phyloP scores from a whole-genome alignment of 2,329 filamentous ascomycete genomes.

The Mycogone perniciosa region DNA sequence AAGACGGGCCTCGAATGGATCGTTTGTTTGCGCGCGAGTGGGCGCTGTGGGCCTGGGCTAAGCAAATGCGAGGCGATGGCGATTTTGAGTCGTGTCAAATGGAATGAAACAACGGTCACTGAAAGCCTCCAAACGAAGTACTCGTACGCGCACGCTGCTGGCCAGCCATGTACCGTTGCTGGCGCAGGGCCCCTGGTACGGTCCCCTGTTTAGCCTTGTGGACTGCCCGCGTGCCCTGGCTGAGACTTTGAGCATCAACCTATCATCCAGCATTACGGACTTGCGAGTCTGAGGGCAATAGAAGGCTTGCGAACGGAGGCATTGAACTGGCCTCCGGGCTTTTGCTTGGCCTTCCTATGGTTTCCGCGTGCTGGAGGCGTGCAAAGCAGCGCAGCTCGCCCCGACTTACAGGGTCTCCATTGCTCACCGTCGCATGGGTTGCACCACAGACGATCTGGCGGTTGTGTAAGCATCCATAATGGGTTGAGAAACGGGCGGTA shows the following conservation, averaged over 20 bases:
- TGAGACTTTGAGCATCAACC: conserved; percentile 9
- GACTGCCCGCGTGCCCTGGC: conserved; percentile 9
- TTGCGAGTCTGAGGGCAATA: not conserved
- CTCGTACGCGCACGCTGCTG: conserved; percentile 11
- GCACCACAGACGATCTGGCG: conserved; percentile 12
- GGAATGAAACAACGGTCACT: conserved; percentile 5
- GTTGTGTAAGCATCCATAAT: conserved; percentile 2
- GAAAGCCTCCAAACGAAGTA: conserved; percentile 6
- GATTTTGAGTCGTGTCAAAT: conserved; percentile 3
- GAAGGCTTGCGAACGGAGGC: no score
- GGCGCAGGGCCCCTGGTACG: conserved; percentile 7
- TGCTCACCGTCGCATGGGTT: conserved; percentile 12
- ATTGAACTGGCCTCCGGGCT: no score
- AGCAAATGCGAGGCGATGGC: conserved; percentile 9
- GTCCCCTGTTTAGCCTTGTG: conserved; percentile 11
- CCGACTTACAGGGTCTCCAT: conserved; percentile 6
- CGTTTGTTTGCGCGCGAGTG: conserved; percentile 6
- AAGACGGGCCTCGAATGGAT: not conserved
- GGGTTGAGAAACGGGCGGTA: conserved; percentile 6
- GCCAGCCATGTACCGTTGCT: conserved; percentile 8
- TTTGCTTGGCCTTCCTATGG: no score
- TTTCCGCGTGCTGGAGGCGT: no score
- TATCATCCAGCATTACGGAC: conserved; percentile 2
- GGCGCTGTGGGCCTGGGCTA: conserved; percentile 5
- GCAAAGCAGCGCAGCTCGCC: not conserved